These are phyloP conservation scores for Neurospora sp. DNA, from an alignment of 495 filamentous ascomycete genomes.

Conservation along the genomic window DNA sequence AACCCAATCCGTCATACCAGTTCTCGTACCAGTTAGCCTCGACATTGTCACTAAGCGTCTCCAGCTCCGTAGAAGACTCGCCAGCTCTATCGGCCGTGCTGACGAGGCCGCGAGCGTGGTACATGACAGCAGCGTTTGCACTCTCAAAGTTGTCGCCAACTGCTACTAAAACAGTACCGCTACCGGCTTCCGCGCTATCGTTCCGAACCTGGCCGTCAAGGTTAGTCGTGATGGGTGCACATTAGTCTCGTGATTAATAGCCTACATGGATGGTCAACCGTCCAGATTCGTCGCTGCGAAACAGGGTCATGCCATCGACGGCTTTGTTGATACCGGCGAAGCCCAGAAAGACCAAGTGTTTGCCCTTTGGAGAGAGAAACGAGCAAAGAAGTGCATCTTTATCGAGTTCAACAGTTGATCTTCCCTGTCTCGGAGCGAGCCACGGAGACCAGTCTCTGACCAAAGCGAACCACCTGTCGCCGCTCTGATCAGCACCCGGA, in stretches of 20 bases:
- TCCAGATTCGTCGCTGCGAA: conserved; percentile 57
- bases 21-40: conserved; percentile 60
- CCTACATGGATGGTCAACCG: conserved; percentile 56
- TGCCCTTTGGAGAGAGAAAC: conserved; percentile 59
- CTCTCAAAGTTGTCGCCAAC: conserved; percentile 66
- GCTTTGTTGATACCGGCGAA: conserved; percentile 56
- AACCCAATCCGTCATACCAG: conserved; percentile 78
- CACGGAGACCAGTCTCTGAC: conserved; percentile 74
- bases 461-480: conserved; percentile 59
- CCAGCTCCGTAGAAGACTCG: conserved; percentile 26
- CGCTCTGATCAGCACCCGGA: conserved; percentile 3
- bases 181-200: conserved; percentile 45
- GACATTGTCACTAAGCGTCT: conserved; percentile 28
- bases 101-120: conserved; percentile 68
- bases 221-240: neutral
- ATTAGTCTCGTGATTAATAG: neutral
- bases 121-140: conserved; percentile 72
- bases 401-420: conserved; percentile 49
- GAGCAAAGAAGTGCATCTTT: conserved; percentile 75
- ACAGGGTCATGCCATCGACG: conserved; percentile 53
- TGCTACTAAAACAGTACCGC: conserved; percentile 58
- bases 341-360: conserved; percentile 71
- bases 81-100: conserved; percentile 11
- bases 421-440: conserved; percentile 82
- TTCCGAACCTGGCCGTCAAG: conserved; percentile 39